Evolutionary conservation across 1,139 yeast species (phyloP).

Genomic region (Pichia sp.): DNA sequence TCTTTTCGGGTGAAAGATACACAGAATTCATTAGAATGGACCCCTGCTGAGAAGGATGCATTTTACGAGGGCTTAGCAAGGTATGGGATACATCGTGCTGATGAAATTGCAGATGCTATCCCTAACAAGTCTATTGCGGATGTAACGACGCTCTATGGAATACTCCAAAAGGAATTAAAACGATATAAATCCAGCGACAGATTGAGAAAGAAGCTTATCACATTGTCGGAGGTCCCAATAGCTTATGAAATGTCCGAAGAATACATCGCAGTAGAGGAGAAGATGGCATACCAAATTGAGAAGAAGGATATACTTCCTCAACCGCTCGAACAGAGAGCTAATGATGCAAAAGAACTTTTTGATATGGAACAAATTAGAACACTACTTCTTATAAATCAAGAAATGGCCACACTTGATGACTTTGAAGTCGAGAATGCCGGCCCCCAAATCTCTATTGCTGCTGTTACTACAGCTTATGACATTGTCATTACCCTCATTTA

Average conservation of each 20-base stretch:
- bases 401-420: too few relatives aligned
- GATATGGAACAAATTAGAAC: too few relatives aligned
- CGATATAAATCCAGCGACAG: slow-evolving; percentile 21
- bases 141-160: slow-evolving; percentile 39
- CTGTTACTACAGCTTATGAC: too few relatives aligned
- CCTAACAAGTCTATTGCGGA: slow-evolving; percentile 39
- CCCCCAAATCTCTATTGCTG: too few relatives aligned
- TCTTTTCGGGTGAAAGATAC: slow-evolving; percentile 11
- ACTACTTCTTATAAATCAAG: too few relatives aligned
- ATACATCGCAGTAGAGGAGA: slow-evolving; percentile 42
- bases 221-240: slow-evolving; percentile 41
- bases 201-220: slow-evolving; percentile 22
- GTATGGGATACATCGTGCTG: slow-evolving; percentile 42
- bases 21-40: slow-evolving; percentile 29
- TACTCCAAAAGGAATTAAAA: slow-evolving; percentile 29
- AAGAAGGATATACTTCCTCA: background rate
- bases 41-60: slow-evolving; percentile 33
- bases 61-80: slow-evolving; percentile 39
- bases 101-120: slow-evolving; percentile 30
- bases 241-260: slow-evolving; percentile 47
- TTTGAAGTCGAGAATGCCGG: too few relatives aligned
- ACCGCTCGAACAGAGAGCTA: background rate
- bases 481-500: too few relatives aligned
- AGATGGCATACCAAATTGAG: slow-evolving; percentile 17
- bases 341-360: too few relatives aligned